phyloP scores from a whole-genome alignment of 1,284 basidiomycete genomes.

The Athelia psychrophila region DNA sequence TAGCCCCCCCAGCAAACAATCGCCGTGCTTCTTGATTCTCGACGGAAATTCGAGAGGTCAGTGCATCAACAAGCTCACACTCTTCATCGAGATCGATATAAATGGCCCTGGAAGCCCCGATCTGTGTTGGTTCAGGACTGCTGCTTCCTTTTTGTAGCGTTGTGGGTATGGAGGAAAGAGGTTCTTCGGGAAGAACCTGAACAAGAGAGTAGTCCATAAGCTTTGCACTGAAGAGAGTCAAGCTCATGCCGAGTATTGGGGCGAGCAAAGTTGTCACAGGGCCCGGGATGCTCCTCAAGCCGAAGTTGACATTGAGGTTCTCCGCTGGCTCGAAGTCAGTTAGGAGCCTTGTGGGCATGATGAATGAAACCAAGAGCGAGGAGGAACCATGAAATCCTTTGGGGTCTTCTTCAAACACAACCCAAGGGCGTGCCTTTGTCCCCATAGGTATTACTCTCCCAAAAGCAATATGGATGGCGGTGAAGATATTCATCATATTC shows the following conservation, averaged over 20 bases:
- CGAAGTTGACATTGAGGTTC: slow-evolving; percentile 21
- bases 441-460: slow-evolving; percentile 25
- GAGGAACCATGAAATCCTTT: slow-evolving; percentile 26
- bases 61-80: slow-evolving; percentile 21
- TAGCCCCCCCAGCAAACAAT: slow-evolving; percentile 18
- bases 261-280: slow-evolving; percentile 8
- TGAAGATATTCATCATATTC: slow-evolving; percentile 24
- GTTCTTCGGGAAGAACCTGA: slow-evolving; percentile 23
- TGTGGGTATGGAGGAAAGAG: slow-evolving; percentile 1
- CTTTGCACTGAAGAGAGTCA: slow-evolving; percentile 25
- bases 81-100: slow-evolving; percentile 29
- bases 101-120: slow-evolving; percentile 13
- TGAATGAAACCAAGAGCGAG: slow-evolving; percentile 34
- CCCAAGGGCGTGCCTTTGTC: slow-evolving; percentile 15
- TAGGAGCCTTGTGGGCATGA: slow-evolving; percentile 24
- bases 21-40: slow-evolving; percentile 17
- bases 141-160: neutral
- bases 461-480: slow-evolving; percentile 27
- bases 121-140: slow-evolving; percentile 9
- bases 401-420: slow-evolving; percentile 31
- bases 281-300: slow-evolving; percentile 22
- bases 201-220: slow-evolving; percentile 29
- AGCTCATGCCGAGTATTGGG: slow-evolving; percentile 21
- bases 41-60: slow-evolving; percentile 23
- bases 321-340: slow-evolving; percentile 20